Percentiles rank a stretch among this genome's conserved stretches.
phyloP scores from a whole-genome alignment of 169 alveolate genomes.

The Cryptosporidium baileyi region DNA sequence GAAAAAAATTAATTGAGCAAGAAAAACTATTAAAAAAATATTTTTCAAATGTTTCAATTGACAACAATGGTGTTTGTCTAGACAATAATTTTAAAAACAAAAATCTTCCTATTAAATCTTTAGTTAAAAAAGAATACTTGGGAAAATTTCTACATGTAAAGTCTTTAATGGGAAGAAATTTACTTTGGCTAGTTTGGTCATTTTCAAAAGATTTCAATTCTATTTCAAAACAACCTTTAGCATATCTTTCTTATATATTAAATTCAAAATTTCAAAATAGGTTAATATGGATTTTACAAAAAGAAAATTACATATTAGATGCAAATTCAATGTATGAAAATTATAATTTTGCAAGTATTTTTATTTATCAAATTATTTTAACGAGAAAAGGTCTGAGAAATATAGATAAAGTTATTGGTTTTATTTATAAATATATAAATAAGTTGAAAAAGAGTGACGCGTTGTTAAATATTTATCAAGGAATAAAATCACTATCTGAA shows the following conservation, averaged over 20 bases:
- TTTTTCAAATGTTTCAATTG: constrained; percentile 17
- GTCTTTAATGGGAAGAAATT: background rate
- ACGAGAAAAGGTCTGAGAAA: constrained; percentile 18
- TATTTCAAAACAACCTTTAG: constrained; percentile 8
- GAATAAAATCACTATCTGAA: constrained; percentile 18
- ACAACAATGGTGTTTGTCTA: constrained; percentile 19
- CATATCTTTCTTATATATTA: constrained; percentile 15
- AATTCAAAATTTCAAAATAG: constrained; percentile 7
- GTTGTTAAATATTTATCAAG: background rate
- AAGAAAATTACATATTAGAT: background rate
- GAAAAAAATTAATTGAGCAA: constrained; percentile 6
- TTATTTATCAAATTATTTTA: constrained; percentile 35
- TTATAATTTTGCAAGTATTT: constrained; percentile 37
- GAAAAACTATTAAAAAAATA: constrained; percentile 4
- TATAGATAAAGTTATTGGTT: background rate
- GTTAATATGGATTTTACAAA: constrained; percentile 23
- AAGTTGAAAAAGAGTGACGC: constrained; percentile 19
- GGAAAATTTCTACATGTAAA: constrained; percentile 23
- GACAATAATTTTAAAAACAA: background rate
- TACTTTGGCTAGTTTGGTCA: constrained; percentile 52
- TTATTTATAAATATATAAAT: constrained; percentile 30
- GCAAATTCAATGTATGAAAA: constrained; percentile 34
- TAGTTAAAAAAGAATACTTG: constrained; percentile 2
- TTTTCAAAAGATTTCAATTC: constrained; percentile 6
- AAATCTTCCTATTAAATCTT: background rate